A percentile compares a stretch with the other conserved stretches of the same genome.
Conservation (phyloP, 768 basidiomycete species). For the Lactarius psammicola region DNA sequence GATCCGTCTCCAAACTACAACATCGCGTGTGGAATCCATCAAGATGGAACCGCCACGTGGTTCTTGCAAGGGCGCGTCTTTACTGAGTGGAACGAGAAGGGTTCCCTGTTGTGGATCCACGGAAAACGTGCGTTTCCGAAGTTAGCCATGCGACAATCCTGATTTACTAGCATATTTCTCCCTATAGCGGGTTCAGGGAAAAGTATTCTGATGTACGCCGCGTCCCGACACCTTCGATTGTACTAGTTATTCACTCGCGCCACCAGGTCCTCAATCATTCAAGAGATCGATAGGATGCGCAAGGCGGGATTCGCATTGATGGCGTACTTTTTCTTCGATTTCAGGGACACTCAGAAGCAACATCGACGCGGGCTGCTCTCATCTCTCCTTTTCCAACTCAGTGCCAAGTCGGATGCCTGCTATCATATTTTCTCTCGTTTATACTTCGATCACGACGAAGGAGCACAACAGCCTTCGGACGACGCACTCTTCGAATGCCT, state of each 20-base stretch:
- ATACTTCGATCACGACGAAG: neutral
- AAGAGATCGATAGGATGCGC: neutral
- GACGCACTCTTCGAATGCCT: neutral
- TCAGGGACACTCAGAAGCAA: slow-evolving; percentile 3
- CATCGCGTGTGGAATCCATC: too few species aligned
- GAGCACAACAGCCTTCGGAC: neutral
- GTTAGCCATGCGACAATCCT: too few species aligned
- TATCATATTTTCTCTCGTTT: neutral
- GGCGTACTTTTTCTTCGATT: slow-evolving; percentile 12
- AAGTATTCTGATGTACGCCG: too few species aligned
- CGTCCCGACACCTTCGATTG: neutral
- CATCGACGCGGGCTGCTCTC: neutral
- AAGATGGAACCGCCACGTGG: too few species aligned
- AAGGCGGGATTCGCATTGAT: neutral
- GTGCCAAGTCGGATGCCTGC: neutral
- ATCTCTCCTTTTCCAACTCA: slow-evolving; percentile 1
- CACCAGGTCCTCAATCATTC: neutral
- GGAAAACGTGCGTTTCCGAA: too few species aligned
- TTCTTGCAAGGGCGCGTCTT: too few species aligned
- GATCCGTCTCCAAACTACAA: too few species aligned
- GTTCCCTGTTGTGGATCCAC: too few species aligned
- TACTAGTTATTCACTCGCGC: neutral
- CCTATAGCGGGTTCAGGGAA: too few species aligned
- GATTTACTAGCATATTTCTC: too few species aligned
- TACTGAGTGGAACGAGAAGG: too few species aligned